Base-by-base conservation (phyloP, 1,284 basidiomycete species). In the Cystobasidium sp. region DNA sequence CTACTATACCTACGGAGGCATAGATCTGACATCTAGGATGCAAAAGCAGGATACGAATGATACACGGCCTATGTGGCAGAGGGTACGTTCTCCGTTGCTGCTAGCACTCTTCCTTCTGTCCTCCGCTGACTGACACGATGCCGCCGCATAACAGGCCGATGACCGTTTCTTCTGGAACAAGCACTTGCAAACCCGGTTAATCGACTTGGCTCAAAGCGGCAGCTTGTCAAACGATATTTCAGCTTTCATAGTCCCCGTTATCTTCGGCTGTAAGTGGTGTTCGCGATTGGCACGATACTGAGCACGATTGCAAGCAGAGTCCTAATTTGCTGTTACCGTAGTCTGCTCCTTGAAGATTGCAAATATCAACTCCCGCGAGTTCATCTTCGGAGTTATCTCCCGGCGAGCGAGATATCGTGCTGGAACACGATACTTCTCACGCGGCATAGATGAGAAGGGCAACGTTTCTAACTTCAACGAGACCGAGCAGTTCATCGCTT, bases 101-200 rank as follows among this genome's bases (percentile, higher is more conserved):
- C 6, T 16, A 64, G 2, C 51, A 47, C 55, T 56, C 31, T 7
- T 59, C 47, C 76, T 90, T 90, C 80, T 67, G 85, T 84, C 20
- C 1, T 49, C 44, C 58, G 46, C 56, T 59, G 63, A 77, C 78
- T 8, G 47, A 22, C 37, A 67, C 10, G 61, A 37, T 70, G 49
- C 18, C n/a, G 74, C 76, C 20, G 78, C 75, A 78, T 79, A 80
- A 55, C 80, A 94, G 88, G 90, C 91, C 43, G 96, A 99, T 79
- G 93, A 97, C 80, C 88, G 96, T 77, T 99, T 99, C 85, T 99
- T 98, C 84, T 99, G 96, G 96, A 99, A 99, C 84, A 91, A 89
- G 87, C 92, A 84, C 77, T 84, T 93, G 66, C 91, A 93, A 75
- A 86, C 87, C 24, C 87, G 88, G 77, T 82, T 94, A 64, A 90